Conservation (phyloP, 2,329 filamentous ascomycete species). For the Microthyrium microscopicum region DNA sequence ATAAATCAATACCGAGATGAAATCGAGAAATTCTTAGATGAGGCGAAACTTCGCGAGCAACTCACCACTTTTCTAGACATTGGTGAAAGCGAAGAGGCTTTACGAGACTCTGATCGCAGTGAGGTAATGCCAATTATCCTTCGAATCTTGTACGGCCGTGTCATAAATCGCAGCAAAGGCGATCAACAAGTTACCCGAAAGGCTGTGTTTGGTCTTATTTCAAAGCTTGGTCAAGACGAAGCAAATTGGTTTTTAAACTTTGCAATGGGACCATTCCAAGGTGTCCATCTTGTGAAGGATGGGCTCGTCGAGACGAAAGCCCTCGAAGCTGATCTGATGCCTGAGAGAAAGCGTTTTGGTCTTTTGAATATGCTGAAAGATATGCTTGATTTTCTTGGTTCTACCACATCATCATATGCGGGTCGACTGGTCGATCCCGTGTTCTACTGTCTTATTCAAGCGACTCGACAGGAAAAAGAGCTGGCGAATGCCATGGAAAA, state of each 20-base stretch:
- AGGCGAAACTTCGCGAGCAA: slow-evolving; percentile 83
- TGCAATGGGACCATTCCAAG: slow-evolving; percentile 53
- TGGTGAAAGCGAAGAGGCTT: slow-evolving; percentile 44
- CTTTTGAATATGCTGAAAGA: slow-evolving; percentile 83
- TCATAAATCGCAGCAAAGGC: slow-evolving; percentile 68
- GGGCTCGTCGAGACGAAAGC: slow-evolving; percentile 32
- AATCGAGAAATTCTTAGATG: slow-evolving; percentile 72
- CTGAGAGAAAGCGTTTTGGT: slow-evolving; percentile 68
- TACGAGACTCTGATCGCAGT: slow-evolving; percentile 55
- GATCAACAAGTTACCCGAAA: slow-evolving; percentile 67
- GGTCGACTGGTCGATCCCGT: slow-evolving; percentile 56
- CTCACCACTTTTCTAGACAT: slow-evolving; percentile 75
- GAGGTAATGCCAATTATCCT: slow-evolving; percentile 75
- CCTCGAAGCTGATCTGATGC: slow-evolving; percentile 43
- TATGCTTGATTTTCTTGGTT: slow-evolving; percentile 69
- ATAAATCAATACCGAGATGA: slow-evolving; percentile 71
- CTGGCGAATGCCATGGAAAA: slow-evolving; percentile 4
- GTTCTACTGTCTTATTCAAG: slow-evolving; percentile 62
- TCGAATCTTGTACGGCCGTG: slow-evolving; percentile 72
- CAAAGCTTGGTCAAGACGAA: slow-evolving; percentile 57
- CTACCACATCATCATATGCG: slow-evolving; percentile 51
- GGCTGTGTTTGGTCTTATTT: slow-evolving; percentile 57
- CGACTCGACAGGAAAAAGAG: slow-evolving; percentile 28
- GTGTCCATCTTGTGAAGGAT: slow-evolving; percentile 40
- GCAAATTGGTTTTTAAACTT: slow-evolving; percentile 72